Conservation (phyloP, 1,284 basidiomycete genomes). For the Somion occarium region DNA sequence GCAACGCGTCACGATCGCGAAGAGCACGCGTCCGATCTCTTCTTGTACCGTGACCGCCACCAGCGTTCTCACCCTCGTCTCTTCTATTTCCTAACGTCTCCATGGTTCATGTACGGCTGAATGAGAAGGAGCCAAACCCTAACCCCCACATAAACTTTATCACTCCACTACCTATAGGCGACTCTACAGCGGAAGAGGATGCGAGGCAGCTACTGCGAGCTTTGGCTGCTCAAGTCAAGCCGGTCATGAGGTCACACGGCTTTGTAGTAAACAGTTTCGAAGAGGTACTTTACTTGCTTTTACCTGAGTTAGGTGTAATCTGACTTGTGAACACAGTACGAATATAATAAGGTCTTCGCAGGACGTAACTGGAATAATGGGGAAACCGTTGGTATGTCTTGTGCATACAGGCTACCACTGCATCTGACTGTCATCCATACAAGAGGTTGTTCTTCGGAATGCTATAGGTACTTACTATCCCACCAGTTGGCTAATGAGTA, state of each 20-base stretch:
- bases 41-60: background rate
- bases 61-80: background rate
- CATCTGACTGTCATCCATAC: background rate
- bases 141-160: conserved; percentile 77
- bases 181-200: conserved; percentile 44
- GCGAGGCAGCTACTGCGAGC: conserved; percentile 66
- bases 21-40: conserved; percentile 2
- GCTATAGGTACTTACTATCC: conserved; percentile 55
- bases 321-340: conserved; percentile 44
- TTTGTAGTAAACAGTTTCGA: conserved; percentile 73
- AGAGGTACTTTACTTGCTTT: conserved; percentile 43
- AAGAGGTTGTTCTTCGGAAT: conserved; percentile 70
- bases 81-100: background rate
- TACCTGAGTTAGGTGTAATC: background rate
- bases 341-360: conserved; percentile 70
- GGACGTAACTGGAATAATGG: conserved; percentile 80
- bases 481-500: conserved; percentile 66
- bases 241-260: conserved; percentile 75
- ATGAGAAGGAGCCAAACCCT: conserved; percentile 65
- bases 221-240: conserved; percentile 74
- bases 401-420: background rate
- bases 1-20: too few relatives aligned
- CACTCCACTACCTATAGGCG: conserved; percentile 43
- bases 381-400: conserved; percentile 61
- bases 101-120: conserved; percentile 72